Evolutionary conservation across 768 basidiomycete species (phyloP).

Genomic region (Macrolepiota albuminosa): DNA sequence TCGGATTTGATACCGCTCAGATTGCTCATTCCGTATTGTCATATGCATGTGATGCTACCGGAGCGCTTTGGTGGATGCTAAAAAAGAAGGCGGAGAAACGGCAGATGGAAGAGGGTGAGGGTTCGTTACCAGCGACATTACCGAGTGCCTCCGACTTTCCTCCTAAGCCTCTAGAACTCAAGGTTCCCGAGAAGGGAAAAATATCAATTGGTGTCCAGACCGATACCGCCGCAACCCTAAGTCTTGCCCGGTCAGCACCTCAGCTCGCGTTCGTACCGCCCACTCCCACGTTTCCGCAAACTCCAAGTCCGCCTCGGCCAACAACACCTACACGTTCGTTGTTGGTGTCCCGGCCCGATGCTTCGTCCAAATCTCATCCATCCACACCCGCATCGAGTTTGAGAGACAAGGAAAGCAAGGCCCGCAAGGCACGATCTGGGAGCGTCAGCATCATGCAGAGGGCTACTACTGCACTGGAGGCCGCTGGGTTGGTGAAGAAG

Average conservation of each 20-base stretch:
- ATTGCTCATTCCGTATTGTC: conserved; percentile 90
- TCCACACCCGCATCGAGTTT: conserved; percentile 63
- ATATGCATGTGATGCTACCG: conserved; percentile 89
- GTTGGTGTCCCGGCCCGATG: conserved; percentile 53
- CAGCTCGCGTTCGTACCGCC: conserved; percentile 73
- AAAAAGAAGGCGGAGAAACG: conserved; percentile 72
- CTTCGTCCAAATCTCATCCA: conserved; percentile 57
- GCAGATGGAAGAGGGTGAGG: conserved; percentile 29
- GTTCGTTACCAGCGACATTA: conserved; percentile 5
- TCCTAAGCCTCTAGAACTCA: conserved; percentile 14
- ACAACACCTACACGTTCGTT: conserved; percentile 43
- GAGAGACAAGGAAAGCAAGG: conserved; percentile 56
- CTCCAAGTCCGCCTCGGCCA: conserved; percentile 51
- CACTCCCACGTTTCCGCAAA: conserved; percentile 58
- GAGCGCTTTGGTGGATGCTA: conserved; percentile 96
- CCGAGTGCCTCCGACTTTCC: conserved; percentile 4
- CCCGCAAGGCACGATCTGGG: conserved; percentile 71
- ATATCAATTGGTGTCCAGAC: conserved; percentile 42
- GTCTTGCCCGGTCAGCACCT: conserved; percentile 40
- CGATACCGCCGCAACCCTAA: conserved; percentile 25
- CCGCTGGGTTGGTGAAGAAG: conserved; percentile 78
- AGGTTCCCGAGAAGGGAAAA: conserved; percentile 28
- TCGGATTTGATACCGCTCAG: conserved; percentile 93
- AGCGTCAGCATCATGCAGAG: conserved; percentile 97
- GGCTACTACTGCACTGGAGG: conserved; percentile 86